These are phyloP conservation scores for Murraya koenigii DNA, from an alignment of 345 rosid genomes.

Conservation along the genomic window DNA sequence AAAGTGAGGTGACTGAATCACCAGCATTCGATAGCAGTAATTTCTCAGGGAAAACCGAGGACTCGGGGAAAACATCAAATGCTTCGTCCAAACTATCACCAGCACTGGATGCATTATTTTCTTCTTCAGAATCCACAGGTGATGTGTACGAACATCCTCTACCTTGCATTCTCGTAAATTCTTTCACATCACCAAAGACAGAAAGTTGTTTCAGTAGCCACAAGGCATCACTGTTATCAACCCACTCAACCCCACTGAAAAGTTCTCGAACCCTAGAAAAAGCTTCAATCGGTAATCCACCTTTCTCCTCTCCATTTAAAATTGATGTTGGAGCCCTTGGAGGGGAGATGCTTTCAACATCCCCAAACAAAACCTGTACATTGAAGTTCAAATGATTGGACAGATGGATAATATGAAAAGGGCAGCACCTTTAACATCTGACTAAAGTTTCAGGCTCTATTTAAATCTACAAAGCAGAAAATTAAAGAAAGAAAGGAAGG, in stretches of 20 bases:
- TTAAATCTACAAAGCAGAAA: neutral
- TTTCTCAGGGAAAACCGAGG: slow-evolving; percentile 28
- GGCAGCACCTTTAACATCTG: neutral
- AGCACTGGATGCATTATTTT: slow-evolving; percentile 78
- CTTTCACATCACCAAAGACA: slow-evolving; percentile 76
- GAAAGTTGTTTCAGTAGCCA: slow-evolving; percentile 96
- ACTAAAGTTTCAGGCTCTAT: slow-evolving; percentile 4
- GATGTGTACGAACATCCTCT: slow-evolving; percentile 64
- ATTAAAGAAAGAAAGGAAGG: neutral
- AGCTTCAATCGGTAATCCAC: slow-evolving; percentile 97
- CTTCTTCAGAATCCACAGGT: slow-evolving; percentile 88
- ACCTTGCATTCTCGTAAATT: slow-evolving; percentile 64
- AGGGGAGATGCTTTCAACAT: slow-evolving; percentile 66
- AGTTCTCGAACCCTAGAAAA: slow-evolving; percentile 97
- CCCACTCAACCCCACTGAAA: slow-evolving; percentile 86
- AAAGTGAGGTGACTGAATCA: slow-evolving; percentile 32
- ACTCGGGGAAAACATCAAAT: slow-evolving; percentile 48
- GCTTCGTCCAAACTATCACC: slow-evolving; percentile 99
- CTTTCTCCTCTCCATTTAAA: slow-evolving; percentile 89
- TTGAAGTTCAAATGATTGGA: slow-evolving; percentile 20
- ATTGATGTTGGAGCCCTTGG: slow-evolving; percentile 61
- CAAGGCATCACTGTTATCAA: slow-evolving; percentile 77
- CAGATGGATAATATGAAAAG: neutral
- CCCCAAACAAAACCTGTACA: slow-evolving; percentile 91
- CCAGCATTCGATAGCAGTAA: slow-evolving; percentile 4